Base-by-base conservation (phyloP, 306 rosid species). In the Rubus idaeus region DNA sequence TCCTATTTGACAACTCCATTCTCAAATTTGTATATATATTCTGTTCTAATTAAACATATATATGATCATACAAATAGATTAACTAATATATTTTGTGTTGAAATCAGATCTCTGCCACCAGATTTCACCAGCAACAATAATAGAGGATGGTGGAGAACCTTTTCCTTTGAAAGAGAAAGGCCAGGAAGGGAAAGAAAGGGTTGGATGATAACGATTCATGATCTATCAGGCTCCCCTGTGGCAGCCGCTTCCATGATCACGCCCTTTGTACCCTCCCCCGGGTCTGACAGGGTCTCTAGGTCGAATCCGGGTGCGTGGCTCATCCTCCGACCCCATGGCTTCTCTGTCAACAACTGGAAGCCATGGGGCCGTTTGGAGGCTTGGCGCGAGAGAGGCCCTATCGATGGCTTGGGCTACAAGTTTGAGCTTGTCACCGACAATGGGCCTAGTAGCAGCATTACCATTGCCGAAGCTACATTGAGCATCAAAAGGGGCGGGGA, bases 271-370 rank as follows among this genome's bases (percentile, higher is more conserved):
- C 96, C 97, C 4, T 95, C 98, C 26, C 97, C 97, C 0, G 92
- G 96, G 12, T 81, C 96, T 0, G 96, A 92, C 12, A 83, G 97
- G 2, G 98, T 94, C 14, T 94, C 96, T 1, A 84, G 97, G 71
- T 92, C 96, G 18, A 94, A 90, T 83, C 96, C 98, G 0, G 98
- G 98, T 4, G 93, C 97, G 0, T 94, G 98, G 98, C 98, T 94
- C 70, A 92, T 92, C 50, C 96, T 94, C n/a, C 89, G 97, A 1
- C 96, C 98, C 3, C 81, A 92, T 4, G 91, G 91, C 16, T 52
- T 87, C 80, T 84, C 90, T 0, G 79, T 90, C 7, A 87, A 94
- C 77, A 86, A 90, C 74, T 94, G 98, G 98, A 90, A 94, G 83
- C 93, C 97, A 3, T 94, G 98, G 98, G 98, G 97, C 0, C 93